Base-by-base conservation (phyloP, 331 rosid species). In the Ulmus americana region DNA sequence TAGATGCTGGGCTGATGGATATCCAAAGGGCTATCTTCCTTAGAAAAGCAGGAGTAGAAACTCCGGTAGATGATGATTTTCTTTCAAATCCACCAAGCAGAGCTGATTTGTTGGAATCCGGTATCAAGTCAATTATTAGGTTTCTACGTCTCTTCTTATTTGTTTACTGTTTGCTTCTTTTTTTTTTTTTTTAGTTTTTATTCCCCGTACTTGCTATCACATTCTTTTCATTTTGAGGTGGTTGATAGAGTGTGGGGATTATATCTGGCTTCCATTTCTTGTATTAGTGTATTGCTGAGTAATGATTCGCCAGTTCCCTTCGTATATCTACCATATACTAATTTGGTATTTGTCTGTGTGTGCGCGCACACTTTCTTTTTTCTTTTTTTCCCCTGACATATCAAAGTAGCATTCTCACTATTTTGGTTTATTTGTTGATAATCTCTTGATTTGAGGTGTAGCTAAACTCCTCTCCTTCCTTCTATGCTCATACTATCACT, bases 21-120 rank as follows among this genome's bases (percentile, higher is more conserved):
- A 85, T 92, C 79, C 98, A 92, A 75, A 86, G 97, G 76, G 98
- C 95, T 64, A 82, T 90, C 55, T 87, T 92, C 82, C 86, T 89
- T 67, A 83, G 84, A 78, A 92, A 87, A 76, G 97, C 96, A 74
- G 97, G 97, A 68, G 95, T 92, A 50, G 97, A 89, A 82, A 92
- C 95, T 49, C 69, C 85, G n/a, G 82, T 86, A 69, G 90, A 85
- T 75, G 86, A 82, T 49, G 85, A 74, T 64, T 83, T 77, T 73
- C 83, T 92, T 74, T 74, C 70, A 55, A 88, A 89, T 70, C 95
- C 89, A 47, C 95, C 97, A 3, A 83, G 71, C 51, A 84, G 95
- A 81, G 90, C 85, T 77, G 90, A 85, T 77, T 63, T 92, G 56
- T 85, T 92, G 86, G 95, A 83, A 85, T 88, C 91, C 5, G 97